Evolutionary conservation across 306 rosid species (phyloP), one percentile per base, ranked within the genome.

Genomic region (Casuarina glauca): DNA sequence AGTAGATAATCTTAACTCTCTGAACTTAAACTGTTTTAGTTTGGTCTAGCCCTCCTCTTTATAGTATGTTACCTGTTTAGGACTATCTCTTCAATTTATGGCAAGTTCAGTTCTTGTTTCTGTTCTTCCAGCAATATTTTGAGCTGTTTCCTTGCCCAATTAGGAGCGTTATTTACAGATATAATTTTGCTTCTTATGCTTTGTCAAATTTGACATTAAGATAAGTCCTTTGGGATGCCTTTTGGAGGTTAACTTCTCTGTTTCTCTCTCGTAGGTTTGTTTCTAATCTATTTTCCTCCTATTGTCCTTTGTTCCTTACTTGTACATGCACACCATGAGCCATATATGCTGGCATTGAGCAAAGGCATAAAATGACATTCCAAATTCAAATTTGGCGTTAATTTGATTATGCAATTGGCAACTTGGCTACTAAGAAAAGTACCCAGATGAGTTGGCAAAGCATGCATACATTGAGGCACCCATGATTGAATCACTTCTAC

Each of bases 211-310:
- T 15, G n/a, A 26, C 6, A 9, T 13, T 39, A 20, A 66, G 52
- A 32, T 69, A 60, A 39, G 76, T 72, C 19, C 69, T 38, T 20
- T 50, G 75, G 78, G 66, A 74, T 71, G 52, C 41, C 63, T 38
- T 42, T 49, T 53, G 38, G 41, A 54, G 75, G 57, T 12, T 41
- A 60, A 11, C 51, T 77, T 57, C 17, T 52, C 41, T 12, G 10
- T 38, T 32, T 43, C 72, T 20, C 36, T 82, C 74, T 51, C 43
- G 35, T n/a, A 38, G 70, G 16, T 78, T 74, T 48, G 42, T 69
- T 81, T 58, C 52, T 39, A 39, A 49, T 84, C 43, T 73, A n/a
- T 13, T 48, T 45, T 68, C 69, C 63, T 26, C 55, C 43, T n/a
- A 9, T 58, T n/a, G 12, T 43, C 5, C 26, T 48, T 48, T 10